Evolutionary conservation across 345 rosid species (phyloP).

Genomic region (Adansonia digitata): DNA sequence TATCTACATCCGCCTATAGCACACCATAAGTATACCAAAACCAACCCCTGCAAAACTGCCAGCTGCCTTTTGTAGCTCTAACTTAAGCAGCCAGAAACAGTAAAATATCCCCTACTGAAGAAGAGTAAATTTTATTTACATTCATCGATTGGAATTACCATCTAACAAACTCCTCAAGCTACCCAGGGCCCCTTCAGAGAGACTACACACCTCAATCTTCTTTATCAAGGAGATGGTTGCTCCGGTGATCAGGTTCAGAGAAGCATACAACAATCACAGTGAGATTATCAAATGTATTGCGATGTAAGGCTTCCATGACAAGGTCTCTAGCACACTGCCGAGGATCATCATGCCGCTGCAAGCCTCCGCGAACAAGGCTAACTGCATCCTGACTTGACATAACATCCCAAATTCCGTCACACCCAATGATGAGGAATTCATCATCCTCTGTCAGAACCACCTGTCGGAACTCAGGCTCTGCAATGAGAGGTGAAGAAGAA

Average conservation of each 20-base stretch:
- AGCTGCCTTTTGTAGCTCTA: slow-evolving; percentile 30
- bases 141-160: slow-evolving; percentile 29
- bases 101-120: not conserved
- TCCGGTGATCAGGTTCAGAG: slow-evolving; percentile 37
- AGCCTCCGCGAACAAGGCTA: slow-evolving; percentile 47
- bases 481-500: slow-evolving; percentile 60
- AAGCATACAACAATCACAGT: slow-evolving; percentile 75
- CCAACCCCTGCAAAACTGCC: slow-evolving; percentile 30
- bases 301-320: slow-evolving; percentile 62
- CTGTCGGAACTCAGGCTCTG: slow-evolving; percentile 71
- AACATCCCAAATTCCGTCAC: slow-evolving; percentile 93
- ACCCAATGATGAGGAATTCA: slow-evolving; percentile 84
- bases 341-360: slow-evolving; percentile 61
- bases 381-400: slow-evolving; percentile 87
- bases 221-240: slow-evolving; percentile 29
- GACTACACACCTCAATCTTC: slow-evolving; percentile 52
- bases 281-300: slow-evolving; percentile 63
- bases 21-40: slow-evolving; percentile 4
- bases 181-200: slow-evolving; percentile 56
- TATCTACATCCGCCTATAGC: slow-evolving; percentile 26
- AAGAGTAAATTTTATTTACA: slow-evolving; percentile 13
- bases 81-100: slow-evolving; percentile 39
- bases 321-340: slow-evolving; percentile 72
- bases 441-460: slow-evolving; percentile 63
- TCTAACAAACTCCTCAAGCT: slow-evolving; percentile 59